Percentiles rank a stretch among this genome's conserved stretches.
Evolutionary conservation across 148 eudicot species (phyloP).

Genomic region (Rhododendron ferrugineum): DNA sequence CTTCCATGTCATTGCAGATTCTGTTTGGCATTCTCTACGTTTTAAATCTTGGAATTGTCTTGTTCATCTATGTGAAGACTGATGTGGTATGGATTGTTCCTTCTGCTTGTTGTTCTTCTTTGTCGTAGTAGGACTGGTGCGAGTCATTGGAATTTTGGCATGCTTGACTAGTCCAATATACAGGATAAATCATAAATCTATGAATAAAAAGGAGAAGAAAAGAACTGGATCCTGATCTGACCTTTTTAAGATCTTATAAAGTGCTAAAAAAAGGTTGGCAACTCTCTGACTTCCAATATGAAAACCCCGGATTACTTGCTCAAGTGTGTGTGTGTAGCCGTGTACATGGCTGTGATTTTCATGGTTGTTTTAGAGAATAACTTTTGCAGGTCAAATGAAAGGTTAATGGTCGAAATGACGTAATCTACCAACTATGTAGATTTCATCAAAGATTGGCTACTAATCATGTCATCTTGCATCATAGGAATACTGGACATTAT

Average conservation of each 20-base stretch:
- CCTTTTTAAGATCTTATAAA: neutral
- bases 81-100: conserved; percentile 55
- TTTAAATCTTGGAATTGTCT: conserved; percentile 70
- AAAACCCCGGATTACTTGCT: neutral
- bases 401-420: neutral
- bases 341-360: neutral
- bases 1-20: conserved; percentile 51
- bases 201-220: neutral
- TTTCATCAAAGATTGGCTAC: neutral
- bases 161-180: conserved; percentile 4
- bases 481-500: neutral
- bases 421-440: neutral
- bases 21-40: conserved; percentile 76
- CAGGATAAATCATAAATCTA: neutral
- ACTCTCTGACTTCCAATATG: neutral
- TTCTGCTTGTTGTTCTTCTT: neutral
- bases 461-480: neutral
- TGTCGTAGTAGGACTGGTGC: neutral
- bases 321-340: neutral
- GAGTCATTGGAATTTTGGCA: neutral
- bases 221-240: neutral
- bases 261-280: neutral
- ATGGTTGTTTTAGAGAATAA: neutral
- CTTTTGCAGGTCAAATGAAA: neutral
- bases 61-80: conserved; percentile 78